A percentile compares a stretch with the other conserved stretches of the same genome.
These are phyloP conservation scores for Boletus subluridellus DNA, from an alignment of 1,284 basidiomycete genomes.

Conservation along the genomic window DNA sequence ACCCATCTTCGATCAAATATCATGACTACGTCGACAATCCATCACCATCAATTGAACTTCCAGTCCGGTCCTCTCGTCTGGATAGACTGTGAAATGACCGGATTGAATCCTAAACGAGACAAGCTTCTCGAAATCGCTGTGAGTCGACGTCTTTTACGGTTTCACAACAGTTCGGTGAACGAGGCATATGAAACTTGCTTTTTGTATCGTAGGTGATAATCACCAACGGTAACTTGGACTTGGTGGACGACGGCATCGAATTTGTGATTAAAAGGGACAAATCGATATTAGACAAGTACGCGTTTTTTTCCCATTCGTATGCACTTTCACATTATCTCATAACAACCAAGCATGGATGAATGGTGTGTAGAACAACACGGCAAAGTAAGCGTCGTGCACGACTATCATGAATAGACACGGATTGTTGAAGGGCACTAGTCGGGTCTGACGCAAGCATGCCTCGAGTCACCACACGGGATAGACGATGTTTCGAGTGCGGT, in stretches of 20 bases:
- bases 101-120: conserved; percentile 42
- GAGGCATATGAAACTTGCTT: neutral
- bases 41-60: neutral
- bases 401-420: neutral
- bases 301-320: neutral
- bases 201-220: conserved; percentile 60
- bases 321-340: neutral
- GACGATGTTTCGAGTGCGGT: conserved; percentile 57
- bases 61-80: conserved; percentile 73
- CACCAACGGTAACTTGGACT: conserved; percentile 73
- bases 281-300: conserved; percentile 42
- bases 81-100: conserved; percentile 91
- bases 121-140: conserved; percentile 66
- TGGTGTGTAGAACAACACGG: conserved; percentile 1
- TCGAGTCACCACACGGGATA: conserved; percentile 56
- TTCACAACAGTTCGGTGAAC: neutral
- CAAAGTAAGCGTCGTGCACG: neutral
- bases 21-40: conserved; percentile 10
- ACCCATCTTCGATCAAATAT: neutral
- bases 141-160: conserved; percentile 7
- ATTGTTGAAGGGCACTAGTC: conserved; percentile 44
- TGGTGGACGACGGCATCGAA: conserved; percentile 71
- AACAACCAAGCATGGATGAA: neutral
- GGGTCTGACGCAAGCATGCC: conserved; percentile 30
- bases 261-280: conserved; percentile 64